Percentiles rank a stretch among this genome's conserved stretches.
Evolutionary conservation across 176 grass and related monocot genomes (phyloP).

Genomic region (Typha latifolia): DNA sequence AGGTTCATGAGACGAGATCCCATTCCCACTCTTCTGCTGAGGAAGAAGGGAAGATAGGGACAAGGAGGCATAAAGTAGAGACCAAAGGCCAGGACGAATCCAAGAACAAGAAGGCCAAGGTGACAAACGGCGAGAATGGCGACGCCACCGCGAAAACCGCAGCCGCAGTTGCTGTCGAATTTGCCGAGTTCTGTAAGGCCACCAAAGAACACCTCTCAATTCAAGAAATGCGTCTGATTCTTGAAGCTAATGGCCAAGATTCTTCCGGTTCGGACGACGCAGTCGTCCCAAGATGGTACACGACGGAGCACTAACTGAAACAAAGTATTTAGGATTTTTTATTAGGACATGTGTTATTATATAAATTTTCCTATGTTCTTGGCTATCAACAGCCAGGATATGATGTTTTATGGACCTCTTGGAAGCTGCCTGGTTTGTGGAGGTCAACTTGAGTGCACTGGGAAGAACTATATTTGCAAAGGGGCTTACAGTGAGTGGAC

Average conservation of each 20-base stretch:
- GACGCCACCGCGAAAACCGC: constrained; percentile 22
- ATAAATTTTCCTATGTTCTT: not conserved
- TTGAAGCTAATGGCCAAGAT: constrained; percentile 62
- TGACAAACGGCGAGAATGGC: constrained; percentile 15
- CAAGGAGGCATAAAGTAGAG: constrained; percentile 29
- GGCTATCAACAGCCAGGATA: constrained; percentile 39
- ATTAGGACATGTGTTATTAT: too few species aligned
- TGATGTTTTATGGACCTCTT: constrained; percentile 71
- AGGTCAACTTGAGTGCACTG: constrained; percentile 44
- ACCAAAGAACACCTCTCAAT: constrained; percentile 45
- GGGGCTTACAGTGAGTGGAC: constrained; percentile 55
- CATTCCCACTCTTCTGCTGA: constrained; percentile 28
- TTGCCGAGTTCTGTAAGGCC: constrained; percentile 51
- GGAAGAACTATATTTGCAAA: constrained; percentile 47
- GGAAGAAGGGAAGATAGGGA: constrained; percentile 45
- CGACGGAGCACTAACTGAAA: not conserved
- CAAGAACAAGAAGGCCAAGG: constrained; percentile 47
- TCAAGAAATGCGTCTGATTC: constrained; percentile 68
- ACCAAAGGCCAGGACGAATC: constrained; percentile 16
- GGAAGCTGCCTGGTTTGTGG: constrained; percentile 52
- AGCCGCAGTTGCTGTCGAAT: constrained; percentile 15
- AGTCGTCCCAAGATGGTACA: constrained; percentile 50
- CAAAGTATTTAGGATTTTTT: too few species aligned
- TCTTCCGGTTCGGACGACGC: constrained; percentile 53
- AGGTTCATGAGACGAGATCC: constrained; percentile 63